Conservation (phyloP, 2,329 filamentous ascomycete genomes). For the Trichoderma endophyticum region DNA sequence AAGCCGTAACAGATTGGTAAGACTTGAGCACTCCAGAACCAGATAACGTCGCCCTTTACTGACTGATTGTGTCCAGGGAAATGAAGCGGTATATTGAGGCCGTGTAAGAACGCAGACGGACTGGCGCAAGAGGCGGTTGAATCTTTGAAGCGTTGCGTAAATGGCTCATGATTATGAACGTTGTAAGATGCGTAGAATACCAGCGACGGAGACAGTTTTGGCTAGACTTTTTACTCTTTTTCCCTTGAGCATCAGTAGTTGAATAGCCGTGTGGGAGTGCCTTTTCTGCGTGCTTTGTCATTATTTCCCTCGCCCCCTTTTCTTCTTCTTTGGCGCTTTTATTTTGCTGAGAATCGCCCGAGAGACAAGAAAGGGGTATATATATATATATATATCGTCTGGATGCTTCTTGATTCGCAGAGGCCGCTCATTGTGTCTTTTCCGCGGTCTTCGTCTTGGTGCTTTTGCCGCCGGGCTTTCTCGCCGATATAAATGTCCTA, state of each 20-base stretch:
- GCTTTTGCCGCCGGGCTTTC: constrained; percentile 24
- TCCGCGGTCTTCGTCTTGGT: background rate
- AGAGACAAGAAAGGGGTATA: background rate
- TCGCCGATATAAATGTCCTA: constrained; percentile 34
- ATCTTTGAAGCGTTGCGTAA: constrained; percentile 12
- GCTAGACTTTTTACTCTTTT: background rate
- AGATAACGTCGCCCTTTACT: background rate
- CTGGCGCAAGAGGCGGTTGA: background rate
- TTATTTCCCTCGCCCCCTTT: background rate
- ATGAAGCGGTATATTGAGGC: constrained; percentile 75
- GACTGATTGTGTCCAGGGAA: constrained; percentile 53
- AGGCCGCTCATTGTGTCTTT: background rate
- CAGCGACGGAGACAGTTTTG: background rate
- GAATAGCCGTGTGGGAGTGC: background rate
- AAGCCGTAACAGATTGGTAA: constrained; percentile 95
- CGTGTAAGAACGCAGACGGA: constrained; percentile 38
- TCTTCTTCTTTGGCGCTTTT: background rate
- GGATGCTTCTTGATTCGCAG: background rate
- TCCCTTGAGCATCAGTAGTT: background rate
- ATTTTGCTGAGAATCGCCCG: background rate
- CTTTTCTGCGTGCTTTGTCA: background rate
- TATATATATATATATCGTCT: background rate
- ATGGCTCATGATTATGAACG: constrained; percentile 20
- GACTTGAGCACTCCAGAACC: constrained; percentile 35
- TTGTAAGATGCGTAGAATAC: constrained; percentile 6